Conservation (phyloP, 495 filamentous ascomycete species). For the Trichoderma orchidacearum region DNA sequence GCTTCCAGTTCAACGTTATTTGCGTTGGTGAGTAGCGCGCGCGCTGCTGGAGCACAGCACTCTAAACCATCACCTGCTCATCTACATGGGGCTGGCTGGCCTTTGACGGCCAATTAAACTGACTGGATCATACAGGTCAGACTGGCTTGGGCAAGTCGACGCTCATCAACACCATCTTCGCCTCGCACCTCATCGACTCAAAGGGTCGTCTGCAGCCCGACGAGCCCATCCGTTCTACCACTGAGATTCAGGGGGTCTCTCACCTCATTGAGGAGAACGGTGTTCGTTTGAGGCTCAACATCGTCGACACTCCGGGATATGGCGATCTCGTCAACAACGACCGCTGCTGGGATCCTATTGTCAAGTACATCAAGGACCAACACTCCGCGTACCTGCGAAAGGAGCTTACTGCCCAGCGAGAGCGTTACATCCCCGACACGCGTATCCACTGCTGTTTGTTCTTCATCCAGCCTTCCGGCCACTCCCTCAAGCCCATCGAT, state of each 20-base stretch:
- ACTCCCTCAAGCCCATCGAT: constrained; percentile 97
- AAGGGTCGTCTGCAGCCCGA: constrained; percentile 88
- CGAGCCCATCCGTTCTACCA: constrained; percentile 87
- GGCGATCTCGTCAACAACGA: constrained; percentile 99
- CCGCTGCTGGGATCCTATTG: constrained; percentile 97
- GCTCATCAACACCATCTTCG: constrained; percentile 99
- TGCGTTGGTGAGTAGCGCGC: constrained; percentile 73
- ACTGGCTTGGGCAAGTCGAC: constrained; percentile 98
- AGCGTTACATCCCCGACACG: constrained; percentile 98
- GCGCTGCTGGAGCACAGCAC: background rate
- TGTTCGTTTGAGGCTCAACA: constrained; percentile 89
- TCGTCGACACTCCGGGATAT: constrained; percentile 96
- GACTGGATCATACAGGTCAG: constrained; percentile 53
- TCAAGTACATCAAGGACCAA: constrained; percentile 99
- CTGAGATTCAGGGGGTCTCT: constrained; percentile 93
- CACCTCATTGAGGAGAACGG: constrained; percentile 99
- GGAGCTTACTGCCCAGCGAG: constrained; percentile 98
- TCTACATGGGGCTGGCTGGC: background rate
- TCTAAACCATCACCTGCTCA: background rate
- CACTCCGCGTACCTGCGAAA: constrained; percentile 99
- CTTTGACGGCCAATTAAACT: background rate
- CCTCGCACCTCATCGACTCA: constrained; percentile 96
- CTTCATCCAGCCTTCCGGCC: constrained; percentile 98
- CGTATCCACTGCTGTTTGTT: constrained; percentile 99
- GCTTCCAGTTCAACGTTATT: constrained; percentile 99